Percentiles rank a stretch among this genome's conserved stretches.
Evolutionary conservation across 345 rosid genomes (phyloP).

Genomic region (Heritiera fomes): DNA sequence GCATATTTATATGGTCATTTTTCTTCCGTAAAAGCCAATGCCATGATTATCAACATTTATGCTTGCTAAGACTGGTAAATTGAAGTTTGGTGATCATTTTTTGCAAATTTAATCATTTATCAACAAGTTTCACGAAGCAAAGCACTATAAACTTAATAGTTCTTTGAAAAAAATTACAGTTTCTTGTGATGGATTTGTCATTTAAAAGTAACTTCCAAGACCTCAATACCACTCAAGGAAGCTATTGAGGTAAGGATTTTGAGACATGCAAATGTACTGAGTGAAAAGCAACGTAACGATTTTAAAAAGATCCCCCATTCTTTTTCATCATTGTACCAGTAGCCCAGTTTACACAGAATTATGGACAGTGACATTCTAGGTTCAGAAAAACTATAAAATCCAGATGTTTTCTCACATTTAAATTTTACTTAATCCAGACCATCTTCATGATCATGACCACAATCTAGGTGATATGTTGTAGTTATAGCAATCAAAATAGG

Average conservation of each 20-base stretch:
- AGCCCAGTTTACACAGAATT: too few relatives aligned
- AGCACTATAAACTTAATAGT: background rate
- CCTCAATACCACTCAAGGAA: background rate
- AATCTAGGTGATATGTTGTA: background rate
- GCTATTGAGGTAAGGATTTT: background rate
- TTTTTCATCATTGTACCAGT: too few relatives aligned
- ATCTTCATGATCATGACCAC: background rate
- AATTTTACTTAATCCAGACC: background rate
- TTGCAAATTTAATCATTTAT: background rate
- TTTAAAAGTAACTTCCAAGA: background rate
- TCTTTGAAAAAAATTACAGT: background rate
- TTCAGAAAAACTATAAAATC: background rate
- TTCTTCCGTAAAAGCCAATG: background rate
- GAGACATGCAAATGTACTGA: too few relatives aligned
- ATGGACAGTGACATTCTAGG: background rate
- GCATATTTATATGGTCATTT: constrained; percentile 20
- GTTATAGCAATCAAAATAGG: background rate
- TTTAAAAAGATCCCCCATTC: too few relatives aligned
- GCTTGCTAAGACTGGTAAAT: background rate
- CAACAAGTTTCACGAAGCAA: background rate
- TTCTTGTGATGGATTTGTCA: background rate
- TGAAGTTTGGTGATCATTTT: background rate
- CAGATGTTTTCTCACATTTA: background rate
- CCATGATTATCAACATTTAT: background rate
- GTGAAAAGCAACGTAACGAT: too few relatives aligned